phyloP scores from a whole-genome alignment of 768 basidiomycete genomes.

The Podaxis sp. region DNA sequence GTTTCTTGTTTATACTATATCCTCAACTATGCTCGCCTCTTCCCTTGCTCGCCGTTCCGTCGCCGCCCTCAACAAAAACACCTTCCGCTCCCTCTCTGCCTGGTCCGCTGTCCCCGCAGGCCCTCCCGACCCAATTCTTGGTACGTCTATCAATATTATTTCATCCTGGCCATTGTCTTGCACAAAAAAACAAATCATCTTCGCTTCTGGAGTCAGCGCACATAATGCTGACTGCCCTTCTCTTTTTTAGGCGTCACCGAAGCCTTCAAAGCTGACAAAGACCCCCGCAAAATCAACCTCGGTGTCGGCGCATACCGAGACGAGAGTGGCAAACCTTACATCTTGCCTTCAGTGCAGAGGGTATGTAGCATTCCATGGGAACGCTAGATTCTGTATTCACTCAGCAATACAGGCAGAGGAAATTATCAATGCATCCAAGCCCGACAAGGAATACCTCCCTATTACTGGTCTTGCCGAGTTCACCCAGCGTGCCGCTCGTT shows the following conservation, averaged over 20 bases:
- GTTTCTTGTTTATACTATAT: conserved; percentile 25
- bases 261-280: conserved; percentile 94
- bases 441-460: conserved; percentile 95
- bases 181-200: conserved; percentile 3
- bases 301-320: conserved; percentile 98
- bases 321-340: conserved; percentile 91
- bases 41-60: conserved; percentile 52
- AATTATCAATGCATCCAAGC: conserved; percentile 56
- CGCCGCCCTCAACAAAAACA: conserved; percentile 32
- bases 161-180: neutral
- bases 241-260: conserved; percentile 73
- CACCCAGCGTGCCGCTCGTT: conserved; percentile 81
- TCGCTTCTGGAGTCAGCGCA: conserved; percentile 6
- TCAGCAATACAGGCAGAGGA: conserved; percentile 66
- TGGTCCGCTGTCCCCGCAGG: conserved; percentile 86
- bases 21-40: conserved; percentile 43
- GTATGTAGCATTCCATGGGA: conserved; percentile 32
- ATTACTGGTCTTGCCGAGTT: conserved; percentile 90
- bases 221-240: conserved; percentile 15
- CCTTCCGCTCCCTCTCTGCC: conserved; percentile 57
- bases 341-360: conserved; percentile 87
- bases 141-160: conserved; percentile 37
- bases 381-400: neutral
- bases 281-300: conserved; percentile 92
- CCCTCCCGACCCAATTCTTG: conserved; percentile 92